These are phyloP conservation scores for Salisapilia sapeloensis DNA, from an alignment of 352 stramenopile species.

Conservation along the genomic window DNA sequence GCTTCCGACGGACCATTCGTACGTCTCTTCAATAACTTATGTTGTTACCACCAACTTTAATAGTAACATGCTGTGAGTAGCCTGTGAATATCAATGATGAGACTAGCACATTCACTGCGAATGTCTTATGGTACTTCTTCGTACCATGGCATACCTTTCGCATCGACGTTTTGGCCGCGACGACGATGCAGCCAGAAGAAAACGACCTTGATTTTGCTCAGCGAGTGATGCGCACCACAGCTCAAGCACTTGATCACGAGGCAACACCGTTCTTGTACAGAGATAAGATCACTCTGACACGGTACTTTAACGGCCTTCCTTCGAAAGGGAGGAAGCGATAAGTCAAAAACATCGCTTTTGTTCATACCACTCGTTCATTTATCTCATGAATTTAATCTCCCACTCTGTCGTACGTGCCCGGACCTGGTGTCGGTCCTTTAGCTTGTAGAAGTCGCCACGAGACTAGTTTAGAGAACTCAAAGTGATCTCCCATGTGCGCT, in stretches of 20 bases:
- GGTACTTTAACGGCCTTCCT: constrained; percentile 33
- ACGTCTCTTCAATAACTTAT: constrained; percentile 4
- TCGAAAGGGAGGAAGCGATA: constrained; percentile 29
- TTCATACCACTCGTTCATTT: not conserved
- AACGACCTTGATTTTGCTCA: constrained; percentile 33
- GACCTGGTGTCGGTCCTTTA: constrained; percentile 9
- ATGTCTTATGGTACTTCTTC: constrained; percentile 63
- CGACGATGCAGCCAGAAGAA: constrained; percentile 13
- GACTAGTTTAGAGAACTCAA: constrained; percentile 20
- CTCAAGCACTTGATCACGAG: constrained; percentile 22
- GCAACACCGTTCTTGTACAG: constrained; percentile 51
- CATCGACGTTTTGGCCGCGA: constrained; percentile 29
- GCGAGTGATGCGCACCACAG: constrained; percentile 41
- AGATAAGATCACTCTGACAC: constrained; percentile 48
- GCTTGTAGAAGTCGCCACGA: constrained; percentile 9
- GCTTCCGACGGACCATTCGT: constrained; percentile 50
- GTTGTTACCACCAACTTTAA: not conserved
- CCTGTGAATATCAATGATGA: constrained; percentile 68
- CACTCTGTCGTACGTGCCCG: constrained; percentile 17
- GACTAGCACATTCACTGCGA: constrained; percentile 51
- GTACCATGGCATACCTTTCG: constrained; percentile 51
- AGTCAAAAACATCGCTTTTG: not conserved
- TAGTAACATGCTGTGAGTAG: constrained; percentile 6
- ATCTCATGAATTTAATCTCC: constrained; percentile 6
- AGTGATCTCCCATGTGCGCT: constrained; percentile 9